phyloP scores from a whole-genome alignment of 129 eudicot species.

The Helianthus annuus region DNA sequence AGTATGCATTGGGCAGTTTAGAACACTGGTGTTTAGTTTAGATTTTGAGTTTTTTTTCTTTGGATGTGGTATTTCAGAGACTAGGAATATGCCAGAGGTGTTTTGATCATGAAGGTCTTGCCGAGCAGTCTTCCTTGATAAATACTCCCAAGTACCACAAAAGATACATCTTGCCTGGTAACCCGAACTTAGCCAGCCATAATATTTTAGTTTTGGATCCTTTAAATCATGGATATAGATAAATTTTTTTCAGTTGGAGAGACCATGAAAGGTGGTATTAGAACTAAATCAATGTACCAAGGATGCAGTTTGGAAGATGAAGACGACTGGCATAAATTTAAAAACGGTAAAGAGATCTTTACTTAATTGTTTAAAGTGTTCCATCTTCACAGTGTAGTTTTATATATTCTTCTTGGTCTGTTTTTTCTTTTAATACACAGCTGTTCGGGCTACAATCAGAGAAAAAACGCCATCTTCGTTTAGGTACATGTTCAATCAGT shows the following conservation, averaged over 20 bases:
- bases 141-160: slow-evolving; percentile 78
- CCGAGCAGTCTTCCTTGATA: slow-evolving; percentile 69
- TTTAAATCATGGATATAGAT: neutral
- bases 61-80: slow-evolving; percentile 45
- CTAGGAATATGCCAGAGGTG: slow-evolving; percentile 63
- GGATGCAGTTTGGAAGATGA: slow-evolving; percentile 66
- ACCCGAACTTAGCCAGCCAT: neutral
- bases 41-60: neutral
- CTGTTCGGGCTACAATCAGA: slow-evolving; percentile 74
- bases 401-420: neutral
- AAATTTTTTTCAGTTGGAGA: slow-evolving; percentile 52
- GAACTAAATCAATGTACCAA: slow-evolving; percentile 56
- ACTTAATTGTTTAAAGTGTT: neutral
- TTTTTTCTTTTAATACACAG: slow-evolving; percentile 25
- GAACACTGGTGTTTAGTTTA: too few relatives aligned
- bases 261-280: slow-evolving; percentile 56
- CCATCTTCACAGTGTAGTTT: slow-evolving; percentile 25
- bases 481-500: slow-evolving; percentile 38
- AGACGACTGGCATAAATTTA: slow-evolving; percentile 69
- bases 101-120: slow-evolving; percentile 66
- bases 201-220: neutral
- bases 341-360: slow-evolving; percentile 42
- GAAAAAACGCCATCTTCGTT: slow-evolving; percentile 52
- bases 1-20: too few relatives aligned
- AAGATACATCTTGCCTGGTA: slow-evolving; percentile 79